Conservation (phyloP, 2,329 filamentous ascomycete genomes). For the Paraphoma sp. region DNA sequence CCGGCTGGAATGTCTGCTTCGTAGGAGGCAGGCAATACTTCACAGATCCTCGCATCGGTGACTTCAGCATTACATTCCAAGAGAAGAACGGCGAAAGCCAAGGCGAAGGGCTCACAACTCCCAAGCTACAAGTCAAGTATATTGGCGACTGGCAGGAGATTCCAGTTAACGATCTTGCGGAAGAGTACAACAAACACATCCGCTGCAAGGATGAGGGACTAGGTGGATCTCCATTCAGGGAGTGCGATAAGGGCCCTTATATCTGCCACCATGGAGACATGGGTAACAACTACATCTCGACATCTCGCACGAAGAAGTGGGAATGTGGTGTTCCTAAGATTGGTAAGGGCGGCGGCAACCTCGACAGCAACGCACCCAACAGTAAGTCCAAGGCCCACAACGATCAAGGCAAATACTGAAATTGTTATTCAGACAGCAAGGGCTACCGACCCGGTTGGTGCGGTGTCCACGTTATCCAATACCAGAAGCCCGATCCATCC, state of each 20-base stretch:
- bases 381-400: background rate
- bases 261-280: background rate
- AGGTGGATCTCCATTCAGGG: background rate
- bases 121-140: constrained; percentile 10
- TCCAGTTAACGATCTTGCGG: constrained; percentile 2
- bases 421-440: background rate
- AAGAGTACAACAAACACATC: background rate
- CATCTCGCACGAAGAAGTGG: constrained; percentile 7
- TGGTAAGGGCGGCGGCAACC: constrained; percentile 4
- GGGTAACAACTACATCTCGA: constrained; percentile 1
- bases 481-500: constrained; percentile 13
- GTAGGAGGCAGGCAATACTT: constrained; percentile 6
- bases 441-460: constrained; percentile 13
- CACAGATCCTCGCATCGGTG: constrained; percentile 12
- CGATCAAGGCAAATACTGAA: background rate
- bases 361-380: constrained; percentile 7
- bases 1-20: constrained; percentile 8
- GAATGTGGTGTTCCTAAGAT: constrained; percentile 13
- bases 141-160: constrained; percentile 10
- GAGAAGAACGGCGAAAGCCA: constrained; percentile 4
- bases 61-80: constrained; percentile 13
- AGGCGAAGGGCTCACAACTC: constrained; percentile 9
- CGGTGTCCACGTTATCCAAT: constrained; percentile 10
- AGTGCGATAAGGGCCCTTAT: constrained; percentile 7
- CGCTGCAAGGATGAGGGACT: background rate